phyloP scores from a whole-genome alignment of 306 rosid species.

The Medicago arabica region DNA sequence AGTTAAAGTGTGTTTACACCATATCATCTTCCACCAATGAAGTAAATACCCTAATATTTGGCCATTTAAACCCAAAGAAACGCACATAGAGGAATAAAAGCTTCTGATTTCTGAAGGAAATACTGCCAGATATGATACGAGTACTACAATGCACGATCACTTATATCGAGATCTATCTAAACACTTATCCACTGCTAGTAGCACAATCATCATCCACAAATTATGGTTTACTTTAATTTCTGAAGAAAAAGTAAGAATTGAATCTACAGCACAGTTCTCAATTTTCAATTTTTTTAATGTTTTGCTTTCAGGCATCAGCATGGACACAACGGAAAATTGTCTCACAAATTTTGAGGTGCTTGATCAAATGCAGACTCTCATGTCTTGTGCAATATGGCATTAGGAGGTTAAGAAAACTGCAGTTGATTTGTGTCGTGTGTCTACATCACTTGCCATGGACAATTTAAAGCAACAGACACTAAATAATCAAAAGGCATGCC shows the following conservation, averaged over 20 bases:
- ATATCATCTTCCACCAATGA: not conserved
- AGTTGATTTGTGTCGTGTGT: not conserved
- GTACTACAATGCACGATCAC: not conserved
- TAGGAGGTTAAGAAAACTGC: not conserved
- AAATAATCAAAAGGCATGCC: slow-evolving; percentile 11
- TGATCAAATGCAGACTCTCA: not conserved
- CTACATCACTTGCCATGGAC: not conserved
- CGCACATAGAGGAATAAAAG: not conserved
- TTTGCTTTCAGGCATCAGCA: not conserved
- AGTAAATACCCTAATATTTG: not conserved
- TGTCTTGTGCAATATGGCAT: not conserved
- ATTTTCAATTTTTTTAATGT: not conserved
- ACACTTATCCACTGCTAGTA: no score
- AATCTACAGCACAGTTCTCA: not conserved
- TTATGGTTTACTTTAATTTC: no score
- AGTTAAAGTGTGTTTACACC: not conserved
- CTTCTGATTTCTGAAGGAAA: not conserved
- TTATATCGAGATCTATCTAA: no score
- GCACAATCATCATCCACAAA: no score
- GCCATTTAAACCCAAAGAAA: not conserved
- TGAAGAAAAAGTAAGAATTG: not conserved
- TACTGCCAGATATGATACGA: not conserved
- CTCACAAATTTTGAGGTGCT: not conserved
- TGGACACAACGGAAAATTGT: not conserved
- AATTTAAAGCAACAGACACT: slow-evolving; percentile 4